A percentile compares a stretch with the other conserved stretches of the same genome.
These are phyloP conservation scores for Zalaria obscura DNA, from an alignment of 2,329 filamentous ascomycete genomes.

Conservation along the genomic window DNA sequence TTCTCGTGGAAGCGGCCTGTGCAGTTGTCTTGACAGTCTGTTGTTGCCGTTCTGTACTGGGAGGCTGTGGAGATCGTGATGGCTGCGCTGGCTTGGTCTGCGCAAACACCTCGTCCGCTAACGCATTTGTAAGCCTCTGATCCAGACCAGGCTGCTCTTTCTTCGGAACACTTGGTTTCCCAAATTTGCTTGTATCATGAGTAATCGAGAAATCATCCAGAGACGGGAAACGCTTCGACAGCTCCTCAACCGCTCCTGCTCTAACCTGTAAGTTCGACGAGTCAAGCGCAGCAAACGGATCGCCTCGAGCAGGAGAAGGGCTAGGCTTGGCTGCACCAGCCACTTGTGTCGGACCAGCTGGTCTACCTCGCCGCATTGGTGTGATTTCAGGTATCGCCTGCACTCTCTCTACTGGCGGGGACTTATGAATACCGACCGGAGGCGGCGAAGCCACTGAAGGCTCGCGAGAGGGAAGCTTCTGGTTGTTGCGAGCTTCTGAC, in stretches of 20 bases:
- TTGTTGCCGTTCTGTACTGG: not conserved
- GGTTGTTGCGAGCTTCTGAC: conserved; percentile 47
- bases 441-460: conserved; percentile 37
- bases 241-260: conserved; percentile 53
- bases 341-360: conserved; percentile 37
- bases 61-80: conserved; percentile 4
- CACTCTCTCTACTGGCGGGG: conserved; percentile 50
- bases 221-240: conserved; percentile 75
- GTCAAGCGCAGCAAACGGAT: conserved; percentile 87
- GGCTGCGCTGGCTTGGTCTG: conserved; percentile 14
- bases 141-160: conserved; percentile 38
- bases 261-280: conserved; percentile 38
- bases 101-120: conserved; percentile 76
- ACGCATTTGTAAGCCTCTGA: conserved; percentile 56
- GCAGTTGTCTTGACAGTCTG: not conserved
- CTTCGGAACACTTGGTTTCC: conserved; percentile 38
- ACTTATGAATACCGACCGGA: conserved; percentile 6
- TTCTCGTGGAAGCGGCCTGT: not conserved
- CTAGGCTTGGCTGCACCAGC: conserved; percentile 28
- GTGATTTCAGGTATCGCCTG: conserved; percentile 74
- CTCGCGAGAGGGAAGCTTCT: conserved; percentile 44
- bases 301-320: conserved; percentile 58
- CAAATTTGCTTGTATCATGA: conserved; percentile 75
- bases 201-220: conserved; percentile 86
- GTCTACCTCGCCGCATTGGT: conserved; percentile 82